Percentiles rank a stretch among this genome's conserved stretches.
Conservation (phyloP, 2,329 filamentous ascomycete species). For the Fusarium sp. region DNA sequence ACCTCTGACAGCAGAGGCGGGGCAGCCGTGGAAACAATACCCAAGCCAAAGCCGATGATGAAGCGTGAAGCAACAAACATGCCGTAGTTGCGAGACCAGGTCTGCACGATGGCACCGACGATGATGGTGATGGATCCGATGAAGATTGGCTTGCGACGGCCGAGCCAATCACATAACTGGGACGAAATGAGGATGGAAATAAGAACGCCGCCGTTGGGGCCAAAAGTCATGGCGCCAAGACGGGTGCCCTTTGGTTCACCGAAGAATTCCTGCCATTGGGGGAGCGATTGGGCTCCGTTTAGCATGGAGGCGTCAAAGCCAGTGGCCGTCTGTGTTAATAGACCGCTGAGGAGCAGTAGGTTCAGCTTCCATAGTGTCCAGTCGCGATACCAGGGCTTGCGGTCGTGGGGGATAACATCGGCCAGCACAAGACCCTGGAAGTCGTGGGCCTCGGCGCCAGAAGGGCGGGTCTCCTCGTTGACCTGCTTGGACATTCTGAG, state of each 20-base stretch:
- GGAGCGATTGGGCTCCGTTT: constrained; percentile 50
- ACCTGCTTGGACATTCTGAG: constrained; percentile 19
- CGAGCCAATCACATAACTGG: constrained; percentile 45
- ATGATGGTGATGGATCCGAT: constrained; percentile 46
- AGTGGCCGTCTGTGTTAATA: constrained; percentile 48
- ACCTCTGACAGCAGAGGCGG: constrained; percentile 52
- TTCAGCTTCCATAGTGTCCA: constrained; percentile 48
- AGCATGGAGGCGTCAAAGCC: constrained; percentile 51
- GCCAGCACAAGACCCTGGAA: constrained; percentile 42
- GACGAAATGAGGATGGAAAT: constrained; percentile 44
- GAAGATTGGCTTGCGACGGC: constrained; percentile 44
- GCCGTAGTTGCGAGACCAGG: constrained; percentile 46
- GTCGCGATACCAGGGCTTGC: constrained; percentile 41
- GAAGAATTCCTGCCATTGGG: constrained; percentile 47
- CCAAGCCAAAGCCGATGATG: constrained; percentile 57
- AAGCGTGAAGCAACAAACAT: constrained; percentile 52
- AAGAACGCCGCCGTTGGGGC: constrained; percentile 39
- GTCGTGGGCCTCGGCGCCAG: constrained; percentile 29
- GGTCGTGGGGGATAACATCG: constrained; percentile 39
- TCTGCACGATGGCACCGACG: constrained; percentile 45
- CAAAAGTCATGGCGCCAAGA: constrained; percentile 48
- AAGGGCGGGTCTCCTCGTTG: constrained; percentile 20
- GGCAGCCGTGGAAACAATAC: constrained; percentile 46
- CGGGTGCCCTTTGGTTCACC: constrained; percentile 44
- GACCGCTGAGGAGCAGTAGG: constrained; percentile 46